Evolutionary conservation across 1,284 basidiomycete species (phyloP), one percentile per base, ranked within the genome.

Genomic region (Vanrija humicola): DNA sequence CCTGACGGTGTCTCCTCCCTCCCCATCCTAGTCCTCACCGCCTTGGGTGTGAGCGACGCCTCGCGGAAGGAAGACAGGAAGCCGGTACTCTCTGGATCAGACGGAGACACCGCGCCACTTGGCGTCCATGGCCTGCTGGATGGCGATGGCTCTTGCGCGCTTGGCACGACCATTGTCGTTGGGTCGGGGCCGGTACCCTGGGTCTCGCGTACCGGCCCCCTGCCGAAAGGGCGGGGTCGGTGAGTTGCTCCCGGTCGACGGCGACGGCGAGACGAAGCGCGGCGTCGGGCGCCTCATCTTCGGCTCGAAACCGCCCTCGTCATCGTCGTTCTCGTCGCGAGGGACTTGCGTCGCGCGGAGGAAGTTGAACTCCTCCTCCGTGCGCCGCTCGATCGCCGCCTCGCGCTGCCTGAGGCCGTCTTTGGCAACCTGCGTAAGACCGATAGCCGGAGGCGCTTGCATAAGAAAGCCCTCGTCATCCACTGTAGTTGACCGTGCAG

Each of bases 161-260:
- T 29, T 39, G 10, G 48, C 34, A 10, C 34, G 34, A 34, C 34
- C n/a, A 5, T 34, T 34, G 34, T 34, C 34, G 34, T 34, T 43
- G 52, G 48, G 57, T 28, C 52, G 39, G 67, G 69, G 57, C 64
- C 67, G 58, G 60, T 55, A 47, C 67, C 59, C 67, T 43, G 67
- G 67, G 64, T 58, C 63, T 50, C 56, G 65, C 67, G 63, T 54
- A 56, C 63, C 63, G 64, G 68, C 65, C 71, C 73, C 48, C 15
- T 21, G 5, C 55, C 59, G 71, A 74, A 73, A 74, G 59, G 59
- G 55, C 49, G 29, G n/a, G n/a, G 40, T 21, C 19, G 40, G 40
- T 1, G 34, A 34, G 34, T 34, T 34, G 34, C 34, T 34, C 34
- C 34, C 34, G 7, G 34, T 14, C 14, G 34, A 34, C 12, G 12